phyloP scores from a whole-genome alignment of 1,284 basidiomycete species.

The Exsudoporus floridanus region DNA sequence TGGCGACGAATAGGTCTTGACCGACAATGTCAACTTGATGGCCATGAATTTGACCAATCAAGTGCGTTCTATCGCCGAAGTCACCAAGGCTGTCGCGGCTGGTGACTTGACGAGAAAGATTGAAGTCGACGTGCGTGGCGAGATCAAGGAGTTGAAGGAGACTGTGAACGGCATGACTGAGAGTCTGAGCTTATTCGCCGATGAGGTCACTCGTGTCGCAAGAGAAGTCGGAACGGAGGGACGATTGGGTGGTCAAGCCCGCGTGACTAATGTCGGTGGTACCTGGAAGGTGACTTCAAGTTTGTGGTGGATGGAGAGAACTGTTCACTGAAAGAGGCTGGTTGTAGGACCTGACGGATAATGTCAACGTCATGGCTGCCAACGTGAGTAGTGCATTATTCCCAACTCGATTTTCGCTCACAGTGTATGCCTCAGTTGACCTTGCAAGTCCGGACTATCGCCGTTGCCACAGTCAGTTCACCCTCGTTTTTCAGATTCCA shows the following conservation, averaged over 20 bases:
- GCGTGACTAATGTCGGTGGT: slow-evolving; percentile 89
- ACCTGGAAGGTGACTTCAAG: slow-evolving; percentile 82
- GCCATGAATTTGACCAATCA: slow-evolving; percentile 93
- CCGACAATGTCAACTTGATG: slow-evolving; percentile 84
- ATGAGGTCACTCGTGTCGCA: slow-evolving; percentile 85
- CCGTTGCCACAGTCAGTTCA: slow-evolving; percentile 72
- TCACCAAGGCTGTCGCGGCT: slow-evolving; percentile 86
- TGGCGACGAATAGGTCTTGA: slow-evolving; percentile 51
- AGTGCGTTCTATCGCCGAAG: slow-evolving; percentile 85
- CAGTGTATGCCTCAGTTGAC: slow-evolving; percentile 62
- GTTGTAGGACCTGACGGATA: slow-evolving; percentile 81
- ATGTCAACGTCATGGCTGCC: slow-evolving; percentile 87
- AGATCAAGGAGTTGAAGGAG: slow-evolving; percentile 85
- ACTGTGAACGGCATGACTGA: slow-evolving; percentile 93
- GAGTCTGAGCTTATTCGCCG: slow-evolving; percentile 83
- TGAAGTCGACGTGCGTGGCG: slow-evolving; percentile 84
- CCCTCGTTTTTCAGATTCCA: background rate
- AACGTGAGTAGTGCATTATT: slow-evolving; percentile 53
- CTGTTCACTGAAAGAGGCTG: background rate
- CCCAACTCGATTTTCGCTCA: background rate
- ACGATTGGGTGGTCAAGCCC: slow-evolving; percentile 81
- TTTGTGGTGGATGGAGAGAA: slow-evolving; percentile 11
- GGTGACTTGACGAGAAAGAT: slow-evolving; percentile 92
- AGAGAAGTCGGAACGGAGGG: slow-evolving; percentile 93
- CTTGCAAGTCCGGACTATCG: slow-evolving; percentile 92